These are phyloP conservation scores for Pontederia paniculata DNA, from an alignment of 176 grass and related monocot genomes.

Conservation along the genomic window DNA sequence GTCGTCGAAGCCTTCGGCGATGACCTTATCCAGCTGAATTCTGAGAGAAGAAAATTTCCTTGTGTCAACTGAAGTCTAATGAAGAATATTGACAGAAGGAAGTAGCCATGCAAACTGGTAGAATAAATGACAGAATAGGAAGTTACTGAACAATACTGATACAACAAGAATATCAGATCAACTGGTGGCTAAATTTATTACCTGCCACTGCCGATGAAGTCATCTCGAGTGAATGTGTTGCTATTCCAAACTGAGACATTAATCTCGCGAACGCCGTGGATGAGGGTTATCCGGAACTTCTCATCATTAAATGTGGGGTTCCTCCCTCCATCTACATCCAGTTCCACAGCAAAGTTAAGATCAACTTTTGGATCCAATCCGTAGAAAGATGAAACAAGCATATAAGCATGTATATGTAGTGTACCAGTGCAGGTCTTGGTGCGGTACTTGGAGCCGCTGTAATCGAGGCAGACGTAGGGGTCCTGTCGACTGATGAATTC, in stretches of 20 bases:
- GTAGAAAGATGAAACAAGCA: background rate
- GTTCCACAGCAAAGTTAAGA: background rate
- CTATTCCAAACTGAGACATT: constrained; percentile 55
- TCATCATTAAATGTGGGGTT: constrained; percentile 60
- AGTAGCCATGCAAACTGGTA: too few relatives aligned
- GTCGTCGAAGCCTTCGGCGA: too few relatives aligned
- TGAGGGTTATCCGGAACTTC: constrained; percentile 68
- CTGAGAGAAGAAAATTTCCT: too few relatives aligned
- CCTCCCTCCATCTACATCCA: constrained; percentile 57
- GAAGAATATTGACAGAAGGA: too few relatives aligned
- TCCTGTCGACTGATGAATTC: constrained; percentile 78
- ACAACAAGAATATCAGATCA: too few relatives aligned
- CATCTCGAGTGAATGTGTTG: constrained; percentile 60
- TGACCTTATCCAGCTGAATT: too few relatives aligned
- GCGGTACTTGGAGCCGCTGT: constrained; percentile 57
- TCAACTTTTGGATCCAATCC: too few relatives aligned
- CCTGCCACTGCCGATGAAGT: constrained; percentile 71
- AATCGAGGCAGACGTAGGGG: constrained; percentile 80
- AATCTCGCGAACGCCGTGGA: constrained; percentile 74
- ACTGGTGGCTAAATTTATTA: constrained; percentile 2
- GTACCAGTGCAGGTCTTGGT: constrained; percentile 71
- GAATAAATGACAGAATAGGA: too few relatives aligned
- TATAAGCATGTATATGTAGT: background rate
- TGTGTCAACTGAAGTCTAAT: too few relatives aligned
- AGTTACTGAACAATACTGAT: too few relatives aligned